Evolutionary conservation across 176 grass and related monocot genomes (phyloP).

Genomic region (Oryza glaberrima): DNA sequence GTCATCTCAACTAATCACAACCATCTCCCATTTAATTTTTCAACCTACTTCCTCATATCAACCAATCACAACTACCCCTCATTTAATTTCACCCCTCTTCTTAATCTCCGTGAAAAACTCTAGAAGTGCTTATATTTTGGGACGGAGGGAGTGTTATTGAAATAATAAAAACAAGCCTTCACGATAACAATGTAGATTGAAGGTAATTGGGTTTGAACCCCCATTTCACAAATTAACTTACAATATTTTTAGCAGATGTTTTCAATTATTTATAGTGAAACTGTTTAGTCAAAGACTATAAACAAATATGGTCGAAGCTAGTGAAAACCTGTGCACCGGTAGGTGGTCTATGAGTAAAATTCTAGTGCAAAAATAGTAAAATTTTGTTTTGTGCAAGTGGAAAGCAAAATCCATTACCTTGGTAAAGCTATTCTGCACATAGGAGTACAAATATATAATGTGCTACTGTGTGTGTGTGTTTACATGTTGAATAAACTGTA

Average conservation of each 20-base stretch:
- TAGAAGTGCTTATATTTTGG: no score
- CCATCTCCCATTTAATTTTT: no score
- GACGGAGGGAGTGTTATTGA: not conserved
- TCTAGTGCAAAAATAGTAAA: not conserved
- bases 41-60: no score
- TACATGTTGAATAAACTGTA: not conserved
- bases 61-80: no score
- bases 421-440: not conserved
- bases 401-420: not conserved
- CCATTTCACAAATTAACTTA: not conserved
- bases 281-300: not conserved
- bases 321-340: not conserved
- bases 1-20: no score
- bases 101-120: no score
- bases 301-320: not conserved
- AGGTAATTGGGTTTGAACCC: not conserved
- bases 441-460: not conserved
- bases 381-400: not conserved
- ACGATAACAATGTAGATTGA: not conserved
- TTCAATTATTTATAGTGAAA: not conserved
- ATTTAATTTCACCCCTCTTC: no score
- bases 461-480: not conserved
- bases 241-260: not conserved
- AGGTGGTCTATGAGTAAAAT: not conserved
- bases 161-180: not conserved